These are phyloP conservation scores for Ambrosia hybrid DNA, from an alignment of 140 eudicot species.

Conservation along the genomic window DNA sequence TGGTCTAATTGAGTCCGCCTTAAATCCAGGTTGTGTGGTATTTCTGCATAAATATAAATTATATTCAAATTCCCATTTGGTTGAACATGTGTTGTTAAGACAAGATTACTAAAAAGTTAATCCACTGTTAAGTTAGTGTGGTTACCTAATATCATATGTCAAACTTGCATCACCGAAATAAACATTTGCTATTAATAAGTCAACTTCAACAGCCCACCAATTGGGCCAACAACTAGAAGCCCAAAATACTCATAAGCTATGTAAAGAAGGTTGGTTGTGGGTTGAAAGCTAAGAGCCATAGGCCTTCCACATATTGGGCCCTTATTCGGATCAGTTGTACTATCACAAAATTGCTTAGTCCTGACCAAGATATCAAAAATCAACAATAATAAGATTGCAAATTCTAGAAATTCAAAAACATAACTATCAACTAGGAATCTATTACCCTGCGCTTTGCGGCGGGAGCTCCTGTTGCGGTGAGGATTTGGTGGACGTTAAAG, in stretches of 20 bases:
- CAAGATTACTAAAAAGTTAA: neutral
- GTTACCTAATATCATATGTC: conserved; percentile 23
- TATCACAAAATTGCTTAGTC: conserved; percentile 35
- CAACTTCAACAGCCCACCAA: conserved; percentile 48
- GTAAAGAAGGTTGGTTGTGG: conserved; percentile 31
- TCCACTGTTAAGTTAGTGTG: neutral
- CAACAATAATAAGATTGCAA: neutral
- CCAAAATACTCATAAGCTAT: conserved; percentile 41
- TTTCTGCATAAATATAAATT: conserved; percentile 14
- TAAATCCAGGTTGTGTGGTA: conserved; percentile 14
- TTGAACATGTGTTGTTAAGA: neutral
- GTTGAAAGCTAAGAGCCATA: conserved; percentile 42
- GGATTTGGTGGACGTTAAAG: too few relatives aligned
- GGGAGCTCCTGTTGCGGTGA: too few relatives aligned
- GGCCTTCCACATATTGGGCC: conserved; percentile 48
- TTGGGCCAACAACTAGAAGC: conserved; percentile 42
- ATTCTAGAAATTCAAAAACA: neutral
- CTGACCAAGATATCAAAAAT: conserved; percentile 11
- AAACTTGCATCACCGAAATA: conserved; percentile 32
- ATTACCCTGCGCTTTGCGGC: too few relatives aligned
- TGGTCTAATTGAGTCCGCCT: conserved; percentile 17
- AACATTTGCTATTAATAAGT: conserved; percentile 27
- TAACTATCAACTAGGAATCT: too few relatives aligned
- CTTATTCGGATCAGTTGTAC: conserved; percentile 27
- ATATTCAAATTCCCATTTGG: neutral